Evolutionary conservation across 805 yeast genomes (phyloP), one percentile per base, ranked within the genome.

Genomic region (Candida nemodendra): DNA sequence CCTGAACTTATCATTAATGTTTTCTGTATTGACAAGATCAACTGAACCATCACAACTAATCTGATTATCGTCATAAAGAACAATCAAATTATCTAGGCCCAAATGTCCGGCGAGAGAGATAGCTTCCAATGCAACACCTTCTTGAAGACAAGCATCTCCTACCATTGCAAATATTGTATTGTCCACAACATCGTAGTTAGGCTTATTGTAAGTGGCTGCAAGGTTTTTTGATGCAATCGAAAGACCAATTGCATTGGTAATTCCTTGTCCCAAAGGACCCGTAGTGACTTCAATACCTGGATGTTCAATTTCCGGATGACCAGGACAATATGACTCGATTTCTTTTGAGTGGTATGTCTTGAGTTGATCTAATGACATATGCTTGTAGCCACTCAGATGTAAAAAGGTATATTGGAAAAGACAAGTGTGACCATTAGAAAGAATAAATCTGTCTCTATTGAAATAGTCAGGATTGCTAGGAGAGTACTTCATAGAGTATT

Each of bases 231-330:
- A 93, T 43, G 96, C 99, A 58, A 91, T 77, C 38, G 99, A 97
- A 51, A 91, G 64, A 70, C 99, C 99, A 54, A 91, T 95, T 36
- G 96, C 96, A 65, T 88, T 90, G 55, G 84, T 74, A 53, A 91
- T 78, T 80, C 99, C 99, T 73, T 91, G 99, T 62, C 99, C 99
- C 59, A 91, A 79, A 39, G 99, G 98, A 65, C 99, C 99, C 44
- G 98, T 91, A 64, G 98, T 89, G 57, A 90, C 95, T 64, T 91
- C 99, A 44, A 89, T 81, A 62, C 97, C 98, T 34, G 93, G 89
- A 45, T 85, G 77, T 61, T 87, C 95, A 46, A 72, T 77, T 72
- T 91, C 99, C 38, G 99, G 99, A 71, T 91, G 99, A 51, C 99
- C 99, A 32, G 99, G 98, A 47, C 96, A 85, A 69, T 78, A 82